Base-by-base conservation (phyloP, 1,139 yeast species). In the Geotrichum macrosporum region DNA sequence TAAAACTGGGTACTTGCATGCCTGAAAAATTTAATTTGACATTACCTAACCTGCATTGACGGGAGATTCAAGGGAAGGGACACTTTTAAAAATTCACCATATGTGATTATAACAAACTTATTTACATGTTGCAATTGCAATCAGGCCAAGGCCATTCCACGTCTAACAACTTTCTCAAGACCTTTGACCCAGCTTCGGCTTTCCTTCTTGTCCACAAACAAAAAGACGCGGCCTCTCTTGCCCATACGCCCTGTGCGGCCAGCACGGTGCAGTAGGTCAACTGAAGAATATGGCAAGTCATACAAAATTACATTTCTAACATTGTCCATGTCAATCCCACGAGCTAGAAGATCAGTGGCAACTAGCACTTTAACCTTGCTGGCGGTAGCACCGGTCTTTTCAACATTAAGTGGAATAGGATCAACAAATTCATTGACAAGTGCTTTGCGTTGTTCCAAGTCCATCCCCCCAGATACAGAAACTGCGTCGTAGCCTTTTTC, bases 231-330 rank as follows among this genome's bases (percentile, higher is more conserved):
- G 15, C 98, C 98, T 36, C 83, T 74, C 61, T 84, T 88, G 46
- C 84, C 84, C 83, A 88, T 83, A 61, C 98, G 72, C 4, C 96
- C 97, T 0, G 97, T 92, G 67, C 98, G 76, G 1, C 98, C 98
- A 3, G 88, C 82, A 53, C 98, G 72, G 62, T 92, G 98, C 18
- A 92, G 79, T 50, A 92, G 72, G 65, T 89, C 98, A 26, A 86
- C 82, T 0, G 96, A 78, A 6, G 84, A 81, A 48, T 77, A 74
- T 3, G 98, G 98, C 42, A 88, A 76, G 60, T 92, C 97, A 69
- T 83, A 82, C 45, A 92, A 68, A 32, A 92, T 74, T 16, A 92
- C 87, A 58, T 88, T 88, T 55, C 88, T 76, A 35, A 92, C 80
- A 16, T 86, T 84, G 51, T 77, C 75, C 68, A 92, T 89, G 61